Conservation (phyloP, 495 filamentous ascomycete genomes). For the Entonaema liquescens region DNA sequence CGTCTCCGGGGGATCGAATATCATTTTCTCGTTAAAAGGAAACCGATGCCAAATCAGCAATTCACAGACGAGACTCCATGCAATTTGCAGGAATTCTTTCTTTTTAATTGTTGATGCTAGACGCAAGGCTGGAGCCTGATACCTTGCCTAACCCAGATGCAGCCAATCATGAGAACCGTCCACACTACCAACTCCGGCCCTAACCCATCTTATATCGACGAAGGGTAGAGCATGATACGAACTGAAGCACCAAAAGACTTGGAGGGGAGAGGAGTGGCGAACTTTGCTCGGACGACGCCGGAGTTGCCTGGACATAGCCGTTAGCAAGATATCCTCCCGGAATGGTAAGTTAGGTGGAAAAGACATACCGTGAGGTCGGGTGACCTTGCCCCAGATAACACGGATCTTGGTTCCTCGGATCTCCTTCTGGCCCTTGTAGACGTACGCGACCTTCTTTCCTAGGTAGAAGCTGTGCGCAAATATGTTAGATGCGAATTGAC, state of each 20-base stretch:
- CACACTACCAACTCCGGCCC: conserved; percentile 63
- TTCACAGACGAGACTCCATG: conserved; percentile 31
- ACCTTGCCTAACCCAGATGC: conserved; percentile 63
- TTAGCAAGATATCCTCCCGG: neutral
- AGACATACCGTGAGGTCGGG: conserved; percentile 84
- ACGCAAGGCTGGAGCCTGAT: conserved; percentile 54
- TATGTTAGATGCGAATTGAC: conserved; percentile 36
- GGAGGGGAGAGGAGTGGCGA: conserved; percentile 91
- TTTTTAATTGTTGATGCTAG: conserved; percentile 50
- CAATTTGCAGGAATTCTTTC: conserved; percentile 44
- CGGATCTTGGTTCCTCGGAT: conserved; percentile 95
- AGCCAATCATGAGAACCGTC: conserved; percentile 63
- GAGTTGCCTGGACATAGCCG: conserved; percentile 75
- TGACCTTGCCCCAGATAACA: conserved; percentile 99
- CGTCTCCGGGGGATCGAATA: conserved; percentile 8
- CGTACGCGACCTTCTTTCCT: conserved; percentile 96
- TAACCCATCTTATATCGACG: conserved; percentile 65
- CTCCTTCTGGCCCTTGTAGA: conserved; percentile 93
- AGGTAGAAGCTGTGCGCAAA: conserved; percentile 75
- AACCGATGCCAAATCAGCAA: conserved; percentile 28
- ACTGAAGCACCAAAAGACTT: conserved; percentile 96
- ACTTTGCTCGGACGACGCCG: conserved; percentile 94
- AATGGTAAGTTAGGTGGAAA: conserved; percentile 9
- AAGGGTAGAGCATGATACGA: conserved; percentile 99
- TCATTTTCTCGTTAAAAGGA: conserved; percentile 14